Conservation (phyloP, 306 rosid genomes). For the Prunus campanulata region DNA sequence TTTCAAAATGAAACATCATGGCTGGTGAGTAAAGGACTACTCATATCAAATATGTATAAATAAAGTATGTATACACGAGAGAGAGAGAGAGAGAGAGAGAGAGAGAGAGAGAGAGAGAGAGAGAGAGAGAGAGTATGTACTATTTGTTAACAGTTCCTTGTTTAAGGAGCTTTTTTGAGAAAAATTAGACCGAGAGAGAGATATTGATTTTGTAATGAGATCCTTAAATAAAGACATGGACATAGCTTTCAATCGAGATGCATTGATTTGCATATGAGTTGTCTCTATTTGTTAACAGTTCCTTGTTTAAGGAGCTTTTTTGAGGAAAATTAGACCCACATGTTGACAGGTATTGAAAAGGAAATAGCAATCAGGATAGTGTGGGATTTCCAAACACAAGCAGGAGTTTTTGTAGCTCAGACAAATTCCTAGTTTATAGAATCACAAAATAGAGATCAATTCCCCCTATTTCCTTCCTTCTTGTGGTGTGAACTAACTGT, state of each 20-base stretch:
- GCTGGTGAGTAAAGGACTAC: conserved; percentile 68
- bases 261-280: not conserved
- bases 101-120: no score
- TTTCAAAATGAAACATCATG: conserved; percentile 94
- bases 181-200: not conserved
- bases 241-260: not conserved
- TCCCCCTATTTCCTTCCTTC: not conserved
- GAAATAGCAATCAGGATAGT: not conserved
- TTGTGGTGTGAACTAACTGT: not conserved
- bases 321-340: not conserved
- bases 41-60: not conserved
- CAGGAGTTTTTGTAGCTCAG: not conserved
- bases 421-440: not conserved
- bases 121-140: no score
- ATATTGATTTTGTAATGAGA: not conserved
- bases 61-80: not conserved
- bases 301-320: not conserved
- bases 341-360: not conserved
- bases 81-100: no score
- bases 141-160: not conserved
- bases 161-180: not conserved
- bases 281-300: not conserved
- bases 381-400: not conserved
- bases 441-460: not conserved
- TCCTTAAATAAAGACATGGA: not conserved